Evolutionary conservation across 768 basidiomycete species (phyloP).

Genomic region (Lactarius vividus): DNA sequence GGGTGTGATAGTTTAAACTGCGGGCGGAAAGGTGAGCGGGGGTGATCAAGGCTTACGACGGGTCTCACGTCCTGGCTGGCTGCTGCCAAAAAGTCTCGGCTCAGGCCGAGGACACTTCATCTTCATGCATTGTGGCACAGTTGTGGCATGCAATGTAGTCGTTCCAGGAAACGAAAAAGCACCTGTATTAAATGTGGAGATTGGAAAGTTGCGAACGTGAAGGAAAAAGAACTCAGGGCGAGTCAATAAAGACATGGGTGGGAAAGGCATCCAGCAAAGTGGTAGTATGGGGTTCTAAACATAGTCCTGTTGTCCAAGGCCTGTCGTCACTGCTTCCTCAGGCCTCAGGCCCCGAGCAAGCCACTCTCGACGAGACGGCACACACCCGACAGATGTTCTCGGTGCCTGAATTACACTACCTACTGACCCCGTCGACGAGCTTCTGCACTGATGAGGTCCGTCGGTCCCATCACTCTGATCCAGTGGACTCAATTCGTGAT

Average conservation of each 20-base stretch:
- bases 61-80: background rate
- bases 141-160: background rate
- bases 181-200: background rate
- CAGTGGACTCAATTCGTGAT: background rate
- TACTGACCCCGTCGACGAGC: background rate
- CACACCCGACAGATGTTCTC: background rate
- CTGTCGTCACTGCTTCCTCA: background rate
- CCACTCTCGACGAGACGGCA: background rate
- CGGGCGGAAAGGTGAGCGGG: background rate
- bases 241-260: background rate
- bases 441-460: background rate
- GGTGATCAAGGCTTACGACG: background rate
- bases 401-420: conserved; percentile 11
- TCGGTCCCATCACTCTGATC: background rate
- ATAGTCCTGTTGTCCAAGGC: background rate
- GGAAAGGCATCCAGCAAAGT: background rate
- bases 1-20: conserved; percentile 11
- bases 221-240: background rate
- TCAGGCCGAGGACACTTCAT: background rate
- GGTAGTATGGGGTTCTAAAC: background rate
- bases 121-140: background rate
- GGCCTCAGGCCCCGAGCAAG: background rate
- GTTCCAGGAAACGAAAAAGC: conserved; percentile 1
- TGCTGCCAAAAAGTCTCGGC: background rate
- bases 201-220: background rate